A percentile compares a stretch with the other conserved stretches of the same genome.
phyloP scores from a whole-genome alignment of 306 rosid species.

The Castanospermum australe region DNA sequence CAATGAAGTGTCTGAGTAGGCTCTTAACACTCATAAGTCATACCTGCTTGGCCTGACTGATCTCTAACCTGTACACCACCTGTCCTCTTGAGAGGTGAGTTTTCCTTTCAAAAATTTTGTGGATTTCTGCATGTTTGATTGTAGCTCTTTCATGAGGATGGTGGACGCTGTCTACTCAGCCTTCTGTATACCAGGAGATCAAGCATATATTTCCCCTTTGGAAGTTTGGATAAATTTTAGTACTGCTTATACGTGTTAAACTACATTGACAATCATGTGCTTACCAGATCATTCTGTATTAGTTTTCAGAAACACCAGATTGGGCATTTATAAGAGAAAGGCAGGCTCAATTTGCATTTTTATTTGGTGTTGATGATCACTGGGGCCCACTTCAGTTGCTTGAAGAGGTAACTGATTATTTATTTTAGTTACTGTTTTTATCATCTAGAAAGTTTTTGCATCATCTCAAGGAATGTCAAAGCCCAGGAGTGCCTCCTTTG shows the following conservation, averaged over 20 bases:
- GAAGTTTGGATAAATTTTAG: not conserved
- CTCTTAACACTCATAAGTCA: not conserved
- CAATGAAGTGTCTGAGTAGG: conserved; percentile 11
- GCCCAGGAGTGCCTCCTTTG: not conserved
- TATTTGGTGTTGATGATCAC: conserved; percentile 79
- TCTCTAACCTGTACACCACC: not conserved
- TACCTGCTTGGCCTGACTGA: not conserved
- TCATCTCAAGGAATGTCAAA: not conserved
- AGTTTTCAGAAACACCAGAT: conserved; percentile 85
- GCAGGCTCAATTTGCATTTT: conserved; percentile 61
- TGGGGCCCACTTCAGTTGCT: conserved; percentile 89
- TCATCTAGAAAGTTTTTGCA: conserved; percentile 23
- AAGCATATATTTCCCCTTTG: not conserved
- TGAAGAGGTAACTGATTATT: conserved; percentile 64
- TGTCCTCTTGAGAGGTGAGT: not conserved
- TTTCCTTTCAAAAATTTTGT: not conserved
- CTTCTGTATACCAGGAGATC: not conserved
- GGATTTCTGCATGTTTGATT: conserved; percentile 1
- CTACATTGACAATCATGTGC: conserved; percentile 31
- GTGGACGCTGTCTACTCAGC: not conserved
- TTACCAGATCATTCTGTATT: conserved; percentile 33
- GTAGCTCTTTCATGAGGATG: not conserved
- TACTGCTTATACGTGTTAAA: conserved; percentile 5
- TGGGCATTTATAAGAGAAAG: conserved; percentile 78
- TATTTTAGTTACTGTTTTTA: not conserved